A percentile compares a stretch with the other conserved stretches of the same genome.
Conservation (phyloP, 2,329 filamentous ascomycete genomes). For the Cordyceps fumosorosea region DNA sequence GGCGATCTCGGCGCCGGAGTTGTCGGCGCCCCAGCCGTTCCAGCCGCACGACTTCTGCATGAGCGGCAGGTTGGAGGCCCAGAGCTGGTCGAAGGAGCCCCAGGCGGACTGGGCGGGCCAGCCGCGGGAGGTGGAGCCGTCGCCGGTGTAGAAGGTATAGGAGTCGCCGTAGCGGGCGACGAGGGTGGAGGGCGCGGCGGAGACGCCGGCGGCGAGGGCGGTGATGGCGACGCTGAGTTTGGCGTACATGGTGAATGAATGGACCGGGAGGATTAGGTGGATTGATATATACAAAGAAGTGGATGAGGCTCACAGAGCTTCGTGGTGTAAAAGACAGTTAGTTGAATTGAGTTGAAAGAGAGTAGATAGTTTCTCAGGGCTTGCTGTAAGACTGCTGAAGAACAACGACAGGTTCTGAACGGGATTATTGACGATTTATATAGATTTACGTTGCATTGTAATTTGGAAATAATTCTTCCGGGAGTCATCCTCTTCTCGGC, state of each 20-base stretch:
- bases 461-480: not conserved
- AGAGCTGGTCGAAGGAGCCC: slow-evolving; percentile 18
- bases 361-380: not conserved
- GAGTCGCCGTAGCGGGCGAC: slow-evolving; percentile 15
- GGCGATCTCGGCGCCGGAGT: slow-evolving; percentile 6
- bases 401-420: not conserved
- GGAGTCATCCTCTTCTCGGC: not conserved
- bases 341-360: not conserved
- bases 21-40: slow-evolving; percentile 13
- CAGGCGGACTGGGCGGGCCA: slow-evolving; percentile 18
- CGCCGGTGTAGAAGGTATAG: slow-evolving; percentile 18
- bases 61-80: slow-evolving; percentile 15
- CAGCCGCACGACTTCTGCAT: slow-evolving; percentile 16
- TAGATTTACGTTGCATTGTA: not conserved
- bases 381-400: slow-evolving; percentile 8
- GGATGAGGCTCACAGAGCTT: slow-evolving; percentile 2
- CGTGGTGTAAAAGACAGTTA: not conserved
- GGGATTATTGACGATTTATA: not conserved
- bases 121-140: slow-evolving; percentile 18
- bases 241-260: slow-evolving; percentile 2
- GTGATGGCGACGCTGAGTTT: slow-evolving; percentile 4
- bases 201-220: slow-evolving; percentile 9
- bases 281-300: not conserved
- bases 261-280: not conserved
- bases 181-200: slow-evolving; percentile 11